phyloP scores from a whole-genome alignment of 352 stramenopile species.

The Phytophthora fragariaefolia region DNA sequence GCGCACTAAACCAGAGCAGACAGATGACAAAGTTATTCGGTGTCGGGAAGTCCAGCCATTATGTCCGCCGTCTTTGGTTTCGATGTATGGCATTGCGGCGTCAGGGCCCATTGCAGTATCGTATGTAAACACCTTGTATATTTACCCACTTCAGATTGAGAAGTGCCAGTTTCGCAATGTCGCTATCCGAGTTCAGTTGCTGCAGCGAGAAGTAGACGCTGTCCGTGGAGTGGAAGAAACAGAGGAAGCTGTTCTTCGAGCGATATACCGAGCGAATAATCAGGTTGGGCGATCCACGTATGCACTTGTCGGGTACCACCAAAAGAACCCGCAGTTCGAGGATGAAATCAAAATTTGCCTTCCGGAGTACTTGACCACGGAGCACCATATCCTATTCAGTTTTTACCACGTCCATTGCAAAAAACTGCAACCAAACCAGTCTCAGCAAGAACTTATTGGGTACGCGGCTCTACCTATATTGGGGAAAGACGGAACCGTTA shows the following conservation, averaged over 20 bases:
- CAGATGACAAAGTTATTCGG: conserved; percentile 6
- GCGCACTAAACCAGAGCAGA: conserved; percentile 2
- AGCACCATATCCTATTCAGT: conserved; percentile 71
- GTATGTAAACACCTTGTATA: conserved; percentile 67
- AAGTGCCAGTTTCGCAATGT: conserved; percentile 76
- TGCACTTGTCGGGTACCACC: conserved; percentile 78
- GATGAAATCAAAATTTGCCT: conserved; percentile 79
- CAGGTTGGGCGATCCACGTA: conserved; percentile 36
- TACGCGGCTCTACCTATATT: conserved; percentile 62
- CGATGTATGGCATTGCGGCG: conserved; percentile 48
- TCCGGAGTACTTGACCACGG: conserved; percentile 50
- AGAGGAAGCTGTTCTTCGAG: conserved; percentile 38
- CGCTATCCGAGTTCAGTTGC: conserved; percentile 66
- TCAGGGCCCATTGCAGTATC: conserved; percentile 62
- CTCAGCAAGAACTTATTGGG: conserved; percentile 70
- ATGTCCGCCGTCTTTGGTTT: conserved; percentile 45
- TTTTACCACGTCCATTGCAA: conserved; percentile 89
- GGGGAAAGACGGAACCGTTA: conserved; percentile 50
- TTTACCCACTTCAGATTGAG: conserved; percentile 73
- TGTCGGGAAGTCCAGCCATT: conserved; percentile 76
- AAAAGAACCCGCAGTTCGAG: conserved; percentile 81
- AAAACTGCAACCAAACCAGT: conserved; percentile 63
- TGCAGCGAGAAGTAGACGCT: conserved; percentile 54
- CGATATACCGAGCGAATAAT: conserved; percentile 47
- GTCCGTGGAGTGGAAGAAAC: conserved; percentile 51